phyloP scores from a whole-genome alignment of 78 protist species.

The Tieghemostelium lacteum region DNA sequence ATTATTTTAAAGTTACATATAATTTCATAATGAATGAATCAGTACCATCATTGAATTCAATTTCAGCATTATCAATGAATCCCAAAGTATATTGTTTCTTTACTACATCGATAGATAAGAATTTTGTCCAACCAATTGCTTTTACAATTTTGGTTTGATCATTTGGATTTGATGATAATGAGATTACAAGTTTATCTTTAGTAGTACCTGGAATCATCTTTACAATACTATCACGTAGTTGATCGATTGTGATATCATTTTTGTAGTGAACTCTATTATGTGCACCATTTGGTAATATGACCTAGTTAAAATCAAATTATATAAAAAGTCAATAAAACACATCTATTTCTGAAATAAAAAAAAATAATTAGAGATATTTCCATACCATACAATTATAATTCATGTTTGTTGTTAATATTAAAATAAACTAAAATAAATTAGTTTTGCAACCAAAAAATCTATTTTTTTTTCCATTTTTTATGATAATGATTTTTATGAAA shows the following conservation, averaged over 20 bases:
- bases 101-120: slow-evolving; percentile 27
- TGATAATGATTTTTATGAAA: too few relatives aligned
- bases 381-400: too few relatives aligned
- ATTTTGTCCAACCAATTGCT: slow-evolving; percentile 44
- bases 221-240: slow-evolving; percentile 16
- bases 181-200: not conserved
- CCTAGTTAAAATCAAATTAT: slow-evolving; percentile 14
- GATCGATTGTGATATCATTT: slow-evolving; percentile 24
- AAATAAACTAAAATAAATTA: too few relatives aligned
- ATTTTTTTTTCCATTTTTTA: too few relatives aligned
- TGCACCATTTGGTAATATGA: slow-evolving; percentile 49
- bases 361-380: too few relatives aligned
- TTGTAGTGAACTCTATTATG: not conserved
- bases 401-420: too few relatives aligned
- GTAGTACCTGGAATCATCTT: slow-evolving; percentile 4
- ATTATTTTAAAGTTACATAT: slow-evolving; percentile 25
- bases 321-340: not conserved
- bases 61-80: slow-evolving; percentile 1
- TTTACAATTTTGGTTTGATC: slow-evolving; percentile 28
- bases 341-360: not conserved
- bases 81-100: slow-evolving; percentile 48
- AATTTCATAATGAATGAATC: slow-evolving; percentile 47
- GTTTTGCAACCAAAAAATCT: too few relatives aligned
- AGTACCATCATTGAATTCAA: slow-evolving; percentile 56
- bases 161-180: slow-evolving; percentile 18